These are phyloP conservation scores for Aspergillus tanneri DNA, from an alignment of 2,329 filamentous ascomycete genomes.

Conservation along the genomic window DNA sequence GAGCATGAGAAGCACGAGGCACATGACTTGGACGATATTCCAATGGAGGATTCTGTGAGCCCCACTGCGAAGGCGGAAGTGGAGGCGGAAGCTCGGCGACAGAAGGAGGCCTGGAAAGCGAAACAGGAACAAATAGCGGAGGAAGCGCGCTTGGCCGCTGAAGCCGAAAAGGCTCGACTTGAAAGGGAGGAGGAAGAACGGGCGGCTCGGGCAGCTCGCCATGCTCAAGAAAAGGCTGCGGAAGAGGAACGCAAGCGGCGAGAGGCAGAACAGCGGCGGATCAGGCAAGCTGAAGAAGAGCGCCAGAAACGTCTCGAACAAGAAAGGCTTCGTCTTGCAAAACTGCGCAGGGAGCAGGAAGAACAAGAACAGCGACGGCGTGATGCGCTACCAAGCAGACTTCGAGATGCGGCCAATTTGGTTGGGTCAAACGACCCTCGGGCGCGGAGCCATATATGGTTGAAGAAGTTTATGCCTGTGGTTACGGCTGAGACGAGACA, in stretches of 20 bases:
- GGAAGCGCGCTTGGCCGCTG: conserved; percentile 30
- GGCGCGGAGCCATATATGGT: conserved; percentile 44
- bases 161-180: conserved; percentile 32
- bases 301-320: conserved; percentile 44
- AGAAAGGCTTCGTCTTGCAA: conserved; percentile 44
- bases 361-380: conserved; percentile 48
- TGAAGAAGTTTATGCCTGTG: conserved; percentile 48
- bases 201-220: conserved; percentile 33
- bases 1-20: conserved; percentile 32
- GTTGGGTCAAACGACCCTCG: conserved; percentile 44
- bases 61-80: conserved; percentile 24
- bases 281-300: conserved; percentile 49
- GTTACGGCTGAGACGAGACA: conserved; percentile 46
- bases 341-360: conserved; percentile 45
- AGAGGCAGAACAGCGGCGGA: conserved; percentile 44
- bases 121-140: conserved; percentile 34
- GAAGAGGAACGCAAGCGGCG: conserved; percentile 45
- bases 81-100: conserved; percentile 28
- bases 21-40: conserved; percentile 29
- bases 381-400: conserved; percentile 47
- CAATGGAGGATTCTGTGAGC: conserved; percentile 29
- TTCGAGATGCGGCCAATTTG: conserved; percentile 47
- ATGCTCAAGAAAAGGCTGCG: conserved; percentile 43
- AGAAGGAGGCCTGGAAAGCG: conserved; percentile 27
- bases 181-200: conserved; percentile 39